Evolutionary conservation across 352 stramenopile genomes (phyloP).

Genomic region (Pythium dissotocum): DNA sequence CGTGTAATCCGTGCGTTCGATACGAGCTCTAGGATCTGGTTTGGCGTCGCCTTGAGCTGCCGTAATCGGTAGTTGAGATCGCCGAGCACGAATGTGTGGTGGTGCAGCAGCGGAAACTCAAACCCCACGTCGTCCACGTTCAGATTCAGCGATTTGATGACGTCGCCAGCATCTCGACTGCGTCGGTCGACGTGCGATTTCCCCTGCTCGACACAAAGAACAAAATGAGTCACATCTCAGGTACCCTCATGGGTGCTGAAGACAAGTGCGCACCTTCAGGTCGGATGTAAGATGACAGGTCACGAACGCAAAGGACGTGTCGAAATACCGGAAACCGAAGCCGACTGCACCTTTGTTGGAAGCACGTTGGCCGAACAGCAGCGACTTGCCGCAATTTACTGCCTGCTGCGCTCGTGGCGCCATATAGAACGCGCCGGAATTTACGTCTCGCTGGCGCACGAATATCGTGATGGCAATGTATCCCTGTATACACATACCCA

Average conservation of each 20-base stretch:
- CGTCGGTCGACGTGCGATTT: slow-evolving; percentile 75
- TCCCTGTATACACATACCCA: slow-evolving; percentile 31
- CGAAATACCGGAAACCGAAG: slow-evolving; percentile 85
- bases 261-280: slow-evolving; percentile 43
- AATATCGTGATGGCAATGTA: slow-evolving; percentile 89
- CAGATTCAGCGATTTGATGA: slow-evolving; percentile 79
- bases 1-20: slow-evolving; percentile 25
- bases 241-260: not conserved
- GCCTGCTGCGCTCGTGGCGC: slow-evolving; percentile 67
- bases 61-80: slow-evolving; percentile 91
- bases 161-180: slow-evolving; percentile 71
- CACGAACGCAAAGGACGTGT: slow-evolving; percentile 87
- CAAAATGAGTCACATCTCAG: not conserved
- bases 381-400: slow-evolving; percentile 75
- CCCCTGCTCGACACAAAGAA: slow-evolving; percentile 30
- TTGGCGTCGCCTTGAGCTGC: slow-evolving; percentile 46
- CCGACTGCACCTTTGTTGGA: slow-evolving; percentile 92
- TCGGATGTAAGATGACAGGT: slow-evolving; percentile 89
- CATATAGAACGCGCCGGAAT: slow-evolving; percentile 80
- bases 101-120: slow-evolving; percentile 83
- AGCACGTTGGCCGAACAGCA: slow-evolving; percentile 67
- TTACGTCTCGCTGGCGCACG: slow-evolving; percentile 77
- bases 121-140: slow-evolving; percentile 82
- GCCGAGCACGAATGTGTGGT: slow-evolving; percentile 89
- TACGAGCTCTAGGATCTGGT: slow-evolving; percentile 67